Conservation (phyloP, 2,329 filamentous ascomycete genomes). For the Seiridium unicorne region DNA sequence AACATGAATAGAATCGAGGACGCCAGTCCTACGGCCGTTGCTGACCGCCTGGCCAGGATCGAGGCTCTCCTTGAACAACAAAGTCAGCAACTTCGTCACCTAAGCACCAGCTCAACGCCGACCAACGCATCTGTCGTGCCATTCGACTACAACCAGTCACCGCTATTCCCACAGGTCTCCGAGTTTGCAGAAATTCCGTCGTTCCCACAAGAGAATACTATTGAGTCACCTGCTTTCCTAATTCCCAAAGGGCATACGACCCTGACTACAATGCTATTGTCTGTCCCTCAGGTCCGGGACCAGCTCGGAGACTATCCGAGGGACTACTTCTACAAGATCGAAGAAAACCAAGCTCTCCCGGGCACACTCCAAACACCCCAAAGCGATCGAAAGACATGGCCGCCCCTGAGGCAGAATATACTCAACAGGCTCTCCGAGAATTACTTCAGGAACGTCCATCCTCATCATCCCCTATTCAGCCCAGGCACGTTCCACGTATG, state of each 20-base stretch:
- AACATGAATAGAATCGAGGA: constrained; percentile 27
- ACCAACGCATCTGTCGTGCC: constrained; percentile 21
- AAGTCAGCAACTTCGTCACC: constrained; percentile 25
- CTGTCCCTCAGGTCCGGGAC: constrained; percentile 30
- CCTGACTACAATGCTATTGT: constrained; percentile 30
- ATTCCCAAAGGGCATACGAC: constrained; percentile 34
- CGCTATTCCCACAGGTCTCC: constrained; percentile 16
- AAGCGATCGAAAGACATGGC: constrained; percentile 21
- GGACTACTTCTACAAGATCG: constrained; percentile 32
- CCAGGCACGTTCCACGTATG: constrained; percentile 24
- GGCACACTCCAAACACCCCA: constrained; percentile 25
- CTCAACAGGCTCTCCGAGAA: constrained; percentile 24
- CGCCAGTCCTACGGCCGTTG: constrained; percentile 29
- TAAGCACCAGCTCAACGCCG: constrained; percentile 20
- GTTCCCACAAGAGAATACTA: constrained; percentile 11
- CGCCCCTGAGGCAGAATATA: constrained; percentile 21
- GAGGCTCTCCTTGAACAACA: constrained; percentile 32
- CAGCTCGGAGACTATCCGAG: constrained; percentile 29
- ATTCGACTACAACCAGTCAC: constrained; percentile 17
- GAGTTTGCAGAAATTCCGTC: constrained; percentile 10
- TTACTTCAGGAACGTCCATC: constrained; percentile 34
- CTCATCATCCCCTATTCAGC: constrained; percentile 33
- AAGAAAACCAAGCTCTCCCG: constrained; percentile 30
- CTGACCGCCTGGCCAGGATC: constrained; percentile 35
- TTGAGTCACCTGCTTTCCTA: constrained; percentile 32